A percentile compares a stretch with the other conserved stretches of the same genome.
These are phyloP conservation scores for Microdochium bolleyi DNA, from an alignment of 2,329 filamentous ascomycete genomes.

Conservation along the genomic window DNA sequence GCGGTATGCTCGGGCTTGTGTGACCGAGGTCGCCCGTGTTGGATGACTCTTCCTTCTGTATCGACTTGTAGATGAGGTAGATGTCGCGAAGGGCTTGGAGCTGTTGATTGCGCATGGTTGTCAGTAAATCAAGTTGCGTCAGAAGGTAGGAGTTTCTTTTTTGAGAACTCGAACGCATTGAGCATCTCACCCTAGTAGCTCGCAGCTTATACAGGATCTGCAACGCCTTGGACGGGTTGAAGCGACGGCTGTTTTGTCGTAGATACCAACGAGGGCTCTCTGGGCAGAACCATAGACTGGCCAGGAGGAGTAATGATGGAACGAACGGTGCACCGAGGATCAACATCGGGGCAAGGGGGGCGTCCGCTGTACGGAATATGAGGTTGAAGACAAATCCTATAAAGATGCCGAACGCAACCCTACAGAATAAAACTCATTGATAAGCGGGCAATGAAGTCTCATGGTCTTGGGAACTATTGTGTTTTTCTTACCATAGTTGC, in stretches of 20 bases:
- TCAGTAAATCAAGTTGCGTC: background rate
- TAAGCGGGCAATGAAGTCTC: no score
- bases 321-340: slow-evolving; percentile 27
- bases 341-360: slow-evolving; percentile 12
- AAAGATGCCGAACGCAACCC: slow-evolving; percentile 16
- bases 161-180: no score
- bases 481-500: slow-evolving; percentile 28
- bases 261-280: slow-evolving; percentile 32
- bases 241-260: slow-evolving; percentile 23
- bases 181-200: slow-evolving; percentile 21
- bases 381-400: slow-evolving; percentile 20
- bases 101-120: slow-evolving; percentile 8
- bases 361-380: slow-evolving; percentile 16
- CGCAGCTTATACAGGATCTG: slow-evolving; percentile 23
- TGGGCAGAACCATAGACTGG: slow-evolving; percentile 26
- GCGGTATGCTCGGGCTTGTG: no score
- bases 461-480: background rate
- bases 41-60: slow-evolving; percentile 12
- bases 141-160: no score
- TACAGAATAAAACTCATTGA: background rate
- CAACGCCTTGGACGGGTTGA: slow-evolving; percentile 23
- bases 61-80: slow-evolving; percentile 27
- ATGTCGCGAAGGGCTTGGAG: slow-evolving; percentile 32
- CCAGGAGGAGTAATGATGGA: slow-evolving; percentile 22
- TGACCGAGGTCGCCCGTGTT: background rate